Evolutionary conservation across 1,284 basidiomycete genomes (phyloP), one percentile per base, ranked within the genome.

Genomic region (Austroboletus novae-zelandiae): DNA sequence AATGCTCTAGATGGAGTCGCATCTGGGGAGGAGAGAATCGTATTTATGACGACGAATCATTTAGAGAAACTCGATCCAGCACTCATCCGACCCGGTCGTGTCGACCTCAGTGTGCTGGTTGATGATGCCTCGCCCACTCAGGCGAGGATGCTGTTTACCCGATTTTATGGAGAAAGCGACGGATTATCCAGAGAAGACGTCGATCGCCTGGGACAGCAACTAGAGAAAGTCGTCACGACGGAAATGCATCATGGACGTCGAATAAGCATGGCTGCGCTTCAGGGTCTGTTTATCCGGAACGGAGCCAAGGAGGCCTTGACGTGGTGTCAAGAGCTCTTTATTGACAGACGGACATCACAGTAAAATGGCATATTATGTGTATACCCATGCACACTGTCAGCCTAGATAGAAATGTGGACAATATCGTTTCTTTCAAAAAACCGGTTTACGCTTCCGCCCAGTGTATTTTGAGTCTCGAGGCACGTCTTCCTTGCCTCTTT

Each of bases 11-110:
- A 99, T 66, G 97, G 97, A 17, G 96, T 99, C 14, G 96, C 95
- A 2, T 95, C 92, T 5, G 93, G 94, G 34, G 94, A 97, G 68
- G 94, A 97, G 64, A 85, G 97, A n/a, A 89, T 99, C 64, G 84
- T 99, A 39, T 99, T 99, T 71, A 93, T 99, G 89, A 99, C 96
- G 1, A 99, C 96, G n/a, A 99, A 99, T 70, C 96, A 98, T 62
- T 71, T 91, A 37, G 81, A 88, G 54, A 77, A 75, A 55, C 78
- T 94, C 17, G 94, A 96, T 63, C 88, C 92, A 9, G 96, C 97
- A 0, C 82, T 99, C 35, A 94, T 99, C 59, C 86, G 96, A 47
- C 96, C 96, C 0, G 96, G 96, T 2, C 81, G 96, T 9, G 94
- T 99, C 34, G 96, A 99, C 68, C 70, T 98, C 40, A 81, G 85